Evolutionary conservation across 2,329 filamentous ascomycete genomes (phyloP), one percentile per base, ranked within the genome.

Genomic region (Sporothrix humicola): DNA sequence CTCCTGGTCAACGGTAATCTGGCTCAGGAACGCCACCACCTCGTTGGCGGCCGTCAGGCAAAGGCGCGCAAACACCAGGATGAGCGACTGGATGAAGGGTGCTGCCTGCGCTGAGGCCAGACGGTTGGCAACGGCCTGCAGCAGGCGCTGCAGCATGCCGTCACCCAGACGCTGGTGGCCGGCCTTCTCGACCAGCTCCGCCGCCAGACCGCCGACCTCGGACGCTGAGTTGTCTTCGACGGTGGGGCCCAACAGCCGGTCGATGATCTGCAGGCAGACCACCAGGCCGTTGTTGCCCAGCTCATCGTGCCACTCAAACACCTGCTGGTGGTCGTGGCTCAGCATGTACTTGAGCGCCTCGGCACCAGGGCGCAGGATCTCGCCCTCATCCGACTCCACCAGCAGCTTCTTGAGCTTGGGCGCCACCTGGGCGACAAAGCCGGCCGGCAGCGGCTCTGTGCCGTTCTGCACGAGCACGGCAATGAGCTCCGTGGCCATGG

Each of bases 181-280:
- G 70, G 95, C 96, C 83, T 96, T 97, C 82, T 98, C 95, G 0
- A 99, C 96, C 42, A 99, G 86, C 82, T 97, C 95, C 1, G 95
- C 95, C 4, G 96, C 96, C 76, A 99, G 88, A 17, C 94, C 94
- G 77, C 96, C 96, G 59, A 99, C 95, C 83, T 99, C 95, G n/a
- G 94, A 93, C 5, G 95, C 96, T 20, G 94, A 93, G 78, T 95
- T 94, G 79, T 99, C 96, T 78, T 97, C 93, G n/a, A 98, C 91
- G 1, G 87, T 83, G 0, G 93, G 92, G 2, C 93, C 91, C 44
- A 99, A 88, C 4, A 99, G 88, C 66, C 95, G 93, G 81, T 98
- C 96, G 76, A 99, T 94, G 77, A 99, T 96, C 76, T 94, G 89
- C 66, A 99, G 88, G 74, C 94, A 93, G 44, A 97, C 91, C 81